Base-by-base conservation (phyloP, 768 basidiomycete genomes). In the Lactarius quietus region DNA sequence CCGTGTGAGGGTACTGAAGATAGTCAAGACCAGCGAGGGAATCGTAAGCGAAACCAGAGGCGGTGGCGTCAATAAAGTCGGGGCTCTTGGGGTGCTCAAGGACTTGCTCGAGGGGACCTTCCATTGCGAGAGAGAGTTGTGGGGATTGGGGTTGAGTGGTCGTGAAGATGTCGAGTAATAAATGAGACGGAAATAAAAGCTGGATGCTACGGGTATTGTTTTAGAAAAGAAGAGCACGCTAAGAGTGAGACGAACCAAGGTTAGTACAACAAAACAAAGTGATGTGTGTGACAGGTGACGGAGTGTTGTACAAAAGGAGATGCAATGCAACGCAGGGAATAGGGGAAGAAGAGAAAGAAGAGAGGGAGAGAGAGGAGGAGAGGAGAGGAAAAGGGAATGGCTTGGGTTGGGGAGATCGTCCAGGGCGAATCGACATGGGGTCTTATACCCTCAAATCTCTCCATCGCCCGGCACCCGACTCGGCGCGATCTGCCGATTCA, bases 1-100 rank as follows among this genome's bases (percentile, higher is more conserved):
- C 61, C 12, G 86, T 82, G 69, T 86, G 83, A 39, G 87, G 87
- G 75, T 88, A 88, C 76, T 87, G 86, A 70, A 90, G 83, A 74
- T 89, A 91, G 65, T 82, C 80, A 60, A 81, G 78, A 67, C 78
- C 77, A 33, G 77, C 74, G 60, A 80, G 74, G 31, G 79, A 70
- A 73, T 83, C 82, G 71, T 81, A 83, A 64, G 77, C 70, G 73
- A 79, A 80, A 63, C 66, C 68, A 66, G 74, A 68, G 61, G 65
- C 62, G 3, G 81, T 70, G 59, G 77, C 70, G 69, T 83, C 82
- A 74, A 82, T 80, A 75, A 83, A 82, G 75, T 78, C 78, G 72
- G 80, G 76, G 76, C 79, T 75, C 76, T 81, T 80, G 62, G 78
- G 77, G 77, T 80, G 79, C 75, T 82, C 81, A 76, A 82, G 80